phyloP scores from a whole-genome alignment of 805 yeast genomes.

The Barnettozyma sp. region DNA sequence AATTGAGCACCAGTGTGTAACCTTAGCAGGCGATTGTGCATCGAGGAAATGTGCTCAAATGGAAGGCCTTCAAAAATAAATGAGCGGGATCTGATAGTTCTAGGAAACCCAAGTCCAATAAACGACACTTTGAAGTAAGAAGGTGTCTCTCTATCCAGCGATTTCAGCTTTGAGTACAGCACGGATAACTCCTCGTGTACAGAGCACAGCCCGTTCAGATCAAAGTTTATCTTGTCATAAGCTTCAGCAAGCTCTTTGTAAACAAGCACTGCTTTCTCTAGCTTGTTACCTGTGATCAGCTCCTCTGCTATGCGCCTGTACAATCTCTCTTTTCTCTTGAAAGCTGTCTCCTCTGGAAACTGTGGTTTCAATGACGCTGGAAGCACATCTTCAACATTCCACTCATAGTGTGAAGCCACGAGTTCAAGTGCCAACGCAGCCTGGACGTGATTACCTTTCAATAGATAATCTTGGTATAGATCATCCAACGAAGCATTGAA shows the following conservation, averaged over 20 bases:
- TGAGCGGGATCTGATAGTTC: slow-evolving; percentile 62
- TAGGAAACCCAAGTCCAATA: slow-evolving; percentile 81
- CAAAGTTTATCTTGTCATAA: slow-evolving; percentile 66
- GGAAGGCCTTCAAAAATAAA: slow-evolving; percentile 83
- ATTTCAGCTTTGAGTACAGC: slow-evolving; percentile 60
- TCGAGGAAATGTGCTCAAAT: slow-evolving; percentile 79
- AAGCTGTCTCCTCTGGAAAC: slow-evolving; percentile 74
- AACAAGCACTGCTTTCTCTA: slow-evolving; percentile 73
- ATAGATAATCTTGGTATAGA: slow-evolving; percentile 57
- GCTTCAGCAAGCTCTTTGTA: slow-evolving; percentile 73
- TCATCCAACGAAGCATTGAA: slow-evolving; percentile 74
- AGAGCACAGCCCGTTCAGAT: slow-evolving; percentile 65
- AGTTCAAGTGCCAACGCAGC: slow-evolving; percentile 78
- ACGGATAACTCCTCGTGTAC: slow-evolving; percentile 63
- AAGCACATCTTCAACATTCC: slow-evolving; percentile 56
- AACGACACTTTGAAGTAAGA: slow-evolving; percentile 74
- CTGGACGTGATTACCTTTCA: slow-evolving; percentile 61
- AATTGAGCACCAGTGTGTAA: slow-evolving; percentile 79
- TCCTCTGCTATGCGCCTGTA: slow-evolving; percentile 63
- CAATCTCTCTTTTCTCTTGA: slow-evolving; percentile 71
- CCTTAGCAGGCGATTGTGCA: slow-evolving; percentile 67
- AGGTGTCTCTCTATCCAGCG: slow-evolving; percentile 65
- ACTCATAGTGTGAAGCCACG: slow-evolving; percentile 66
- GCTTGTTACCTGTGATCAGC: slow-evolving; percentile 61
- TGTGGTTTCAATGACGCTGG: slow-evolving; percentile 57